Conservation (phyloP, 1,284 basidiomycete genomes). For the Rhodotorula sp. region DNA sequence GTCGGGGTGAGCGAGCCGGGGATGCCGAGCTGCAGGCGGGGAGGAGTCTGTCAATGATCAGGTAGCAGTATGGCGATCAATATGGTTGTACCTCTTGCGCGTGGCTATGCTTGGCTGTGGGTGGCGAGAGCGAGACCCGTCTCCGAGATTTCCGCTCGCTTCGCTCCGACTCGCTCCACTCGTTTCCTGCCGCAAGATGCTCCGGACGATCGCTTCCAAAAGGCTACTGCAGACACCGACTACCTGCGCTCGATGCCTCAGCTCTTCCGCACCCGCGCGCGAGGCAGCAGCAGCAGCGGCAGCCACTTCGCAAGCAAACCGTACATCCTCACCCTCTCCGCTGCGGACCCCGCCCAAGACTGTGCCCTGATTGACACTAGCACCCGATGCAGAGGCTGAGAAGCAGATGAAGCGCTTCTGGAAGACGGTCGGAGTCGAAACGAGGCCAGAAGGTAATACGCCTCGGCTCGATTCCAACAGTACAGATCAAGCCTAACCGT, state of each 20-base stretch:
- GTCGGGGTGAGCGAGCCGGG: not conserved
- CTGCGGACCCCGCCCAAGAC: too few relatives aligned
- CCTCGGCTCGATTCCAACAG: not conserved
- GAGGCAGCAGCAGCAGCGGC: constrained; percentile 6
- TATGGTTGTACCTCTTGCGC: not conserved
- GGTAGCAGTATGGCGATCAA: accelerated
- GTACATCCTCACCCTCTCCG: not conserved
- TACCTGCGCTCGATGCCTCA: constrained; percentile 15
- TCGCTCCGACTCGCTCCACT: not conserved
- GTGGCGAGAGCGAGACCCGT: not conserved
- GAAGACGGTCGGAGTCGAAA: constrained; percentile 75
- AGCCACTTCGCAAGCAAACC: constrained; percentile 33
- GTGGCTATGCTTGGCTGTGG: not conserved
- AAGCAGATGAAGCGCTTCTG: constrained; percentile 82
- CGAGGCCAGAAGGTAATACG: constrained; percentile 53
- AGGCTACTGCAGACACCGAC: not conserved
- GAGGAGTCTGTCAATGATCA: not conserved
- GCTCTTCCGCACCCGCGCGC: constrained; percentile 4
- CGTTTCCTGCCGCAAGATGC: not conserved
- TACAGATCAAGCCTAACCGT: not conserved
- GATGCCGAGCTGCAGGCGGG: not conserved
- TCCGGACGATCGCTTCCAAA: not conserved
- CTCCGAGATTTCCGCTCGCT: not conserved
- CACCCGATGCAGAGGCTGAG: constrained; percentile 65
- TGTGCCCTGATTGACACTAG: not conserved